Evolutionary conservation across 176 grass and related monocot species (phyloP).

Genomic region (Paspalum notatum): DNA sequence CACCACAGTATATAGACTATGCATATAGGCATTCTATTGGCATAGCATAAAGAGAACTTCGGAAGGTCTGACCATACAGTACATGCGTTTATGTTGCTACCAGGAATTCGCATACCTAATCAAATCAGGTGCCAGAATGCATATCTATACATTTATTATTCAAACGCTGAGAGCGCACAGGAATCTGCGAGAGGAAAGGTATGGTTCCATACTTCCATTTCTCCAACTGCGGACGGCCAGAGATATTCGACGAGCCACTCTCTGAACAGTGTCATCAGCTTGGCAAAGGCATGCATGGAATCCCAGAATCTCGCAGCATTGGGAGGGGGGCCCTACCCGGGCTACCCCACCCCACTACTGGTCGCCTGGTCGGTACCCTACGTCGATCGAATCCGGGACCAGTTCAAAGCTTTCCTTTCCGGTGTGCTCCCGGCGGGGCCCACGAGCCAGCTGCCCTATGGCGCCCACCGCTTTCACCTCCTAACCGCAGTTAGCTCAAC

Average conservation of each 20-base stretch:
- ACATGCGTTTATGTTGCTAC: background rate
- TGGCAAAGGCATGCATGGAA: slow-evolving; percentile 12
- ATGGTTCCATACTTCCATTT: too few species aligned
- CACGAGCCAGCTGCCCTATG: background rate
- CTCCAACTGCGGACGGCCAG: slow-evolving; percentile 5
- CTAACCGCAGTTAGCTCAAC: slow-evolving; percentile 30
- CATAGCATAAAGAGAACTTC: background rate
- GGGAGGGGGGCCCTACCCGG: background rate
- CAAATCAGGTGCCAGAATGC: too few species aligned
- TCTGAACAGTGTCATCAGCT: background rate
- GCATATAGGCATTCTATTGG: too few species aligned
- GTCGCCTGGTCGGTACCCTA: slow-evolving; percentile 20
- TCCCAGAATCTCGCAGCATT: background rate
- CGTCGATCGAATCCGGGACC: slow-evolving; percentile 5
- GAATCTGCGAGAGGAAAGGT: background rate
- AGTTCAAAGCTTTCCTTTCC: slow-evolving; percentile 13
- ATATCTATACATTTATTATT: too few species aligned
- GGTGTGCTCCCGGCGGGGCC: slow-evolving; percentile 15
- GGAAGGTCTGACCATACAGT: background rate
- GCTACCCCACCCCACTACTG: background rate
- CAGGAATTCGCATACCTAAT: too few species aligned
- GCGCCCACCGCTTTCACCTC: slow-evolving; percentile 8
- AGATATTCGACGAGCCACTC: too few species aligned
- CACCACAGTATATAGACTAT: too few species aligned
- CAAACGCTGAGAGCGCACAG: background rate